Evolutionary conservation across 192 early-diverging fungal species (phyloP), one percentile per base, ranked within the genome.

Genomic region (Physocladia obscura): DNA sequence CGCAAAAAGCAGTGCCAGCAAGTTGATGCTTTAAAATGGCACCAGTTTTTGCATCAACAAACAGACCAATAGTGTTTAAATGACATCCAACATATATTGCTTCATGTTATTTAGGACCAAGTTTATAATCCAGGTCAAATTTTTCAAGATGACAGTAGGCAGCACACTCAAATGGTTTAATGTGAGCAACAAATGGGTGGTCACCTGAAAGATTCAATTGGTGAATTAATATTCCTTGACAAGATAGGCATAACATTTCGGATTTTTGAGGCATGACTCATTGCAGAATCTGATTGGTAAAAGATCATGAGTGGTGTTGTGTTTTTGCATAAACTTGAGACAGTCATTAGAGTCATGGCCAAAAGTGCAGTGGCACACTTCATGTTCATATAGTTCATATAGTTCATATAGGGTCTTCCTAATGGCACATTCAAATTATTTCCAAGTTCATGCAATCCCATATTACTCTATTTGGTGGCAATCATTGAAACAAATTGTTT

Each of bases 271-370:
- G 59, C 59, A 3, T 61, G 59, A 1, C 0, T 17, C 11, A 61
- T 27, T n/a, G 59, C 59, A 0, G 19, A 3, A 13, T 40, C 59
- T 40, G 38, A 61, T n/a, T 19, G 39, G 2, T 44, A 27, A 3
- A 35, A 36, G 24, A 40, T 61, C 59, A 5, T 26, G 37, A 8
- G 59, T 35, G 29, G 59, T 61, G 2, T 35, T 15, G 11, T 61
- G 6, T 3, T 37, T 61, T 26, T 39, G 32, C 59, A 61, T 61
- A 24, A 44, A 40, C 8, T 30, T 17, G 57, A 85, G 24, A 74
- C 80, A 38, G 57, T 73, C 34, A 37, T 63, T 0, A 26, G 40
- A 27, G 22, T 62, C 4, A 49, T 76, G 38, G 76, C 84, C 56
- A 80, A 84, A 40, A 39, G 68, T 58, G 3, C 59, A 30, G 32